Base-by-base conservation (phyloP, 1,284 basidiomycete genomes). In the Papiliotrema fonsecae region DNA sequence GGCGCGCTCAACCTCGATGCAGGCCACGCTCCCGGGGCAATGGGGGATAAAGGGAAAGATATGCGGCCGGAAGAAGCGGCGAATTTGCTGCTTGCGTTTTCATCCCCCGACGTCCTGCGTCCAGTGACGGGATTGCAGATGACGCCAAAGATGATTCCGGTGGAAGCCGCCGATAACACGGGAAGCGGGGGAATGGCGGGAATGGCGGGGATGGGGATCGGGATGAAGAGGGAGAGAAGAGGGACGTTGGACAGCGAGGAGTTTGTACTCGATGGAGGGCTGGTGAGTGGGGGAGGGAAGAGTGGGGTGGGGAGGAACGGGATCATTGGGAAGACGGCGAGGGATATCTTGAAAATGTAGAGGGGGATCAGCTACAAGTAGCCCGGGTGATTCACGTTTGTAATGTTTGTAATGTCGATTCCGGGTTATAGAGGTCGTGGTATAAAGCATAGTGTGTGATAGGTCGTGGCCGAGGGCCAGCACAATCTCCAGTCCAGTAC, bases 31-130 rank as follows among this genome's bases (percentile, higher is more conserved):
- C 10, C 31, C 21, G 4, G 57, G 52, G 11, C 38, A 42, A 27
- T 36, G 28, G 28, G 35, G 31, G 41, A 41, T 16, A 22, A 42
- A 2, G 10, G 32, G 25, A 35, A 45, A 51, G 40, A n/a, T 19
- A 65, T 67, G 58, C 53, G 51, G 19, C 42, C 61, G 30, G 67
- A 69, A 49, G 70, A 70, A 52, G 70, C 67, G 3, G 70, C 70
- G 9, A 69, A 68, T 48, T 48, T 72, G 1, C 50, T 72, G 1
- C 54, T 72, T 24, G 68, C 70, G 5, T 67, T 72, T 47, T 60
- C 55, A 7, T 69, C 65, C 4, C 70, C 70, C 24, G 70, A 72
- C 45, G 64, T 62, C 0, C 45, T 71, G 25, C 53, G 64, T 16
- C 68, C 65, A 16, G 52, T 45, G 34, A 32, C n/a, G 19, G 31